Base-by-base conservation (phyloP, 768 basidiomycete genomes). In the Leucocoprinus leucothites region DNA sequence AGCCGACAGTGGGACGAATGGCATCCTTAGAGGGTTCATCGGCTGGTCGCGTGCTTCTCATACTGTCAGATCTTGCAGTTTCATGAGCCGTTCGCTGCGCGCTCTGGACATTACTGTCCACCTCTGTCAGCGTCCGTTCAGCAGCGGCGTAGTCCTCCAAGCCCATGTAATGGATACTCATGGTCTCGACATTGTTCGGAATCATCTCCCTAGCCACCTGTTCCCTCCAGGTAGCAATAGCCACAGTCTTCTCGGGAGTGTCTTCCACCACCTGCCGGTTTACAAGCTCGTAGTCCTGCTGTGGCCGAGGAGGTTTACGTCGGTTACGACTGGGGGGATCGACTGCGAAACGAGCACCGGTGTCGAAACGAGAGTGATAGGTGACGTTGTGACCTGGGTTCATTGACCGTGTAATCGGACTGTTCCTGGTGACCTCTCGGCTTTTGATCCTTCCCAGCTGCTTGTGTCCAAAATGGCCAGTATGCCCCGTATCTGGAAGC, bases 151-250 rank as follows among this genome's bases (percentile, higher is more conserved):
- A 64, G 16, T 67, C 64, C 18, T 68, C 68, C 3, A 71, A 64
- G 48, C 67, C 70, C 56, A 78, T 63, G 62, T 73, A 79, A 64
- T 78, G 78, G 26, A 81, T 69, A 52, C 78, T 78, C 67, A 77
- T 71, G 38, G 58, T 67, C 46, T 74, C 75, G 5, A 71, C 71
- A 31, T 69, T 65, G 19, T 69, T 64, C 28, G 65, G 60, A 41
- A 64, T 67, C 9, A 68, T 65, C 50, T 76, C 73, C 50, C 71
- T 66, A 3, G 77, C 75, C 0, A 81, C 78, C 42, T 79, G 76
- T 61, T 84, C 79, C 31, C 82, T 69, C 84, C 84, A 86, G 8
- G 73, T 74, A 21, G 72, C 76, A 51, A 86, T 77, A 45, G 79
- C 81, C 4, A 81, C 79, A 7, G 79, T 81, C 52, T 70, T 71